phyloP scores from a whole-genome alignment of 257 asterid genomes.

The Rehmannia glutinosa region DNA sequence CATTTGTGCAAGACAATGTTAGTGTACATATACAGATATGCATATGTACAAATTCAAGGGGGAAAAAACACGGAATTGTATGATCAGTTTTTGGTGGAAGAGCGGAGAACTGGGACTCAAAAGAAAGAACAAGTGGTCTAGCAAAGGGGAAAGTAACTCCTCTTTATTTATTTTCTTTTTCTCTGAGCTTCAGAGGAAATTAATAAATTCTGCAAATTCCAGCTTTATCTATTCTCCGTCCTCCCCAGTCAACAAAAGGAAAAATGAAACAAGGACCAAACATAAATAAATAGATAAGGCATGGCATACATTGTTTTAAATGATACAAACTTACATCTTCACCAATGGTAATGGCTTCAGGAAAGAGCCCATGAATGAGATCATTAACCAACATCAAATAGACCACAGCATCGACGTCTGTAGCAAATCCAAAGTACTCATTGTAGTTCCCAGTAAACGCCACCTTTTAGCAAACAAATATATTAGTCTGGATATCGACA shows the following conservation, averaged over 20 bases:
- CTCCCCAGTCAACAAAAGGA: neutral
- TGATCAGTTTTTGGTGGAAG: no score
- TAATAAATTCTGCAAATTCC: neutral
- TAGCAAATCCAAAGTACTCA: constrained; percentile 80
- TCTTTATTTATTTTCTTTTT: neutral
- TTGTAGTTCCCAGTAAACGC: constrained; percentile 88
- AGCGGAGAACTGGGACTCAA: no score
- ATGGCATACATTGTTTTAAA: neutral
- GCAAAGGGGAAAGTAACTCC: neutral
- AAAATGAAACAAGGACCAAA: neutral
- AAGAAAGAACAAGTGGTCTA: neutral
- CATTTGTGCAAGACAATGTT: no score
- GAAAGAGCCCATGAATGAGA: constrained; percentile 89
- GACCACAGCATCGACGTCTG: constrained; percentile 96
- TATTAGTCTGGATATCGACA: constrained; percentile 15
- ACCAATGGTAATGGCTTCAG: constrained; percentile 78
- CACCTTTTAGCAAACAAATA: constrained; percentile 44
- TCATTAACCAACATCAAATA: constrained; percentile 96
- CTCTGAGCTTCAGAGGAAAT: neutral
- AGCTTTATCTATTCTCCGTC: neutral
- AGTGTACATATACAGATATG: no score
- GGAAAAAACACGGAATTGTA: no score
- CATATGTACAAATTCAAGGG: no score
- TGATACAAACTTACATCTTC: constrained; percentile 78
- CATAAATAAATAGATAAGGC: neutral